These are phyloP conservation scores for Tetragonia tetragonoides DNA, from an alignment of 148 eudicot genomes.

Conservation along the genomic window DNA sequence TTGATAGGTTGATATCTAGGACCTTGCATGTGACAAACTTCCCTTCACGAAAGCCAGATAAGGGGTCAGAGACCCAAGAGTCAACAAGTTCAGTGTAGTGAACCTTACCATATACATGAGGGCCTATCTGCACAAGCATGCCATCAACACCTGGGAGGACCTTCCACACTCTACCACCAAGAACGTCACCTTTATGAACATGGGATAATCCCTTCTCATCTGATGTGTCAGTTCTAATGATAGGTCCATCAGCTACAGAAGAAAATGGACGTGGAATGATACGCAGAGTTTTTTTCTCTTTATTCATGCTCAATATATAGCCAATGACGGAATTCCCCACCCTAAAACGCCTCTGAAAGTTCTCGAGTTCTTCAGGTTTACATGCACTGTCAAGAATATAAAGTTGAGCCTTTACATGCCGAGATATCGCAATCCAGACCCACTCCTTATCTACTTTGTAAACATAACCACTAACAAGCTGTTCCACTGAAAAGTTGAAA, in stretches of 20 bases:
- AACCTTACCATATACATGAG: constrained; percentile 80
- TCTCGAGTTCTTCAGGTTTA: constrained; percentile 66
- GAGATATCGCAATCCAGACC: constrained; percentile 77
- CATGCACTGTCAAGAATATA: constrained; percentile 71
- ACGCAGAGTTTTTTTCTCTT: constrained; percentile 66
- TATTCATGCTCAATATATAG: constrained; percentile 51
- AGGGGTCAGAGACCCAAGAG: constrained; percentile 58
- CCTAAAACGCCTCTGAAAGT: constrained; percentile 62
- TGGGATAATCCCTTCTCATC: constrained; percentile 41
- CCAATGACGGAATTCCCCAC: constrained; percentile 60
- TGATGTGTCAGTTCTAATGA: constrained; percentile 16
- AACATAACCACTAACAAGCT: constrained; percentile 69
- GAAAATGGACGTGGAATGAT: constrained; percentile 46
- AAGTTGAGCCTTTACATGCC: constrained; percentile 67
- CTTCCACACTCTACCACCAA: constrained; percentile 86
- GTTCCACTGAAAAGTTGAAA: constrained; percentile 59
- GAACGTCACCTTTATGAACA: constrained; percentile 52
- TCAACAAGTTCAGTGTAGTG: constrained; percentile 79
- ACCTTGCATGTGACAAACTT: constrained; percentile 87
- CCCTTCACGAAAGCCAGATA: constrained; percentile 69
- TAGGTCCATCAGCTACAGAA: constrained; percentile 27
- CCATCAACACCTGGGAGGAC: constrained; percentile 85
- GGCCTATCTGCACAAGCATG: constrained; percentile 80
- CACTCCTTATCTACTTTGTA: constrained; percentile 86
- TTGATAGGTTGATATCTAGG: constrained; percentile 56